phyloP scores from a whole-genome alignment of 73 alveolate species.

The Paramecium sonneborni region DNA sequence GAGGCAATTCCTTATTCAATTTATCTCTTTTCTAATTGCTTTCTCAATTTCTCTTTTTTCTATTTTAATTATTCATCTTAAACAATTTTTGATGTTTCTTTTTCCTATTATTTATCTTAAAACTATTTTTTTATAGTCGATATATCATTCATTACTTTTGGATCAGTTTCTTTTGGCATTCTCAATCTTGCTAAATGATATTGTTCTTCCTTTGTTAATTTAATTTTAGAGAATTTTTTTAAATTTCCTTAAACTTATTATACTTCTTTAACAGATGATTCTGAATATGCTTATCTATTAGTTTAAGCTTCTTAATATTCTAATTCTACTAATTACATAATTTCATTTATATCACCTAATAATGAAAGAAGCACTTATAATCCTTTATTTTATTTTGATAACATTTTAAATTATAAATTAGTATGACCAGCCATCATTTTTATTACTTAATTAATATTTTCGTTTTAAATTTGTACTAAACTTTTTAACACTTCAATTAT shows the following conservation, averaged over 20 bases:
- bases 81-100: neutral
- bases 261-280: neutral
- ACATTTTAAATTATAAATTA: slow-evolving; percentile 7
- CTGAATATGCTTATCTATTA: neutral
- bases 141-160: slow-evolving; percentile 10
- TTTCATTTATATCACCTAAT: slow-evolving; percentile 23
- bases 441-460: neutral
- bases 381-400: slow-evolving; percentile 13
- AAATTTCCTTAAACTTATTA: neutral
- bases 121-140: neutral
- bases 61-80: neutral
- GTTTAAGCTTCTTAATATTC: neutral
- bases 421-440: slow-evolving; percentile 45
- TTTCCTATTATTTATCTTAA: neutral
- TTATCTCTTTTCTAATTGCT: slow-evolving; percentile 19
- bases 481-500: slow-evolving; percentile 1
- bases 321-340: neutral
- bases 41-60: neutral
- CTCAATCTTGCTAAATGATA: slow-evolving; percentile 48
- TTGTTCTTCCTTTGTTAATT: slow-evolving; percentile 38
- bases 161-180: slow-evolving; percentile 22
- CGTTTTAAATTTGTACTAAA: neutral
- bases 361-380: neutral
- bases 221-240: slow-evolving; percentile 11
- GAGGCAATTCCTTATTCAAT: slow-evolving; percentile 47